Base-by-base conservation (phyloP, 768 basidiomycete species). In the Psilocybe azurescens region DNA sequence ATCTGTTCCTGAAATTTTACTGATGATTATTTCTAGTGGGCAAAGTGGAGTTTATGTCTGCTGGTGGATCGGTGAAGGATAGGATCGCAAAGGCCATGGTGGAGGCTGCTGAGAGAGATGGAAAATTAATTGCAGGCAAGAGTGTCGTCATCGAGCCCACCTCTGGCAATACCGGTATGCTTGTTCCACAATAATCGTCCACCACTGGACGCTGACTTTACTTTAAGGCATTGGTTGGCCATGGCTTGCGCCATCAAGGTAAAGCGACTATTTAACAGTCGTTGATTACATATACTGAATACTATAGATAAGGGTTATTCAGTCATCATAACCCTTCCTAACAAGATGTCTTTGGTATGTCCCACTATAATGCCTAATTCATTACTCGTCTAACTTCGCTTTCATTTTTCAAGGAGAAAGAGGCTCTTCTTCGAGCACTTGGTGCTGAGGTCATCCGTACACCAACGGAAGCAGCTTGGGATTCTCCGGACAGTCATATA, bases 61-160 rank as follows among this genome's bases (percentile, higher is more conserved):
- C 88, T 1, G 97, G 97, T 9, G 97, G 97, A 2, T 95, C 92
- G 2, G 91, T 98, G 61, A 99, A 99, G 78, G 97, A 99, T 73
- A 82, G 96, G 61, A 97, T 99, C 56, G 96, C 95, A 29, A 96
- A 94, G 74, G 88, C 94, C 10, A 99, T 99, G 97, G 87, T 99
- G 1, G 90, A 95, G 65, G 86, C 89, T n/a, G 97, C 97, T 5
- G 97, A 99, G 80, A 81, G 82, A 57, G 89, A 94, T 36, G 96
- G 95, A 36, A 87, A 80, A 53, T 86, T 99, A 44, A 82, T 93
- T 38, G 92, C 93, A 1, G 95, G 95, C 0, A 82, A 93, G 75
- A 94, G 92, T 66, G 87, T 96, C 55, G 88, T 99, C 59, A 96
- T 99, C 62, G 97, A 99, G 73, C 94, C 97, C 0, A 97, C 93